phyloP scores from a whole-genome alignment of 2,329 filamentous ascomycete genomes.

The Alternaria atra region DNA sequence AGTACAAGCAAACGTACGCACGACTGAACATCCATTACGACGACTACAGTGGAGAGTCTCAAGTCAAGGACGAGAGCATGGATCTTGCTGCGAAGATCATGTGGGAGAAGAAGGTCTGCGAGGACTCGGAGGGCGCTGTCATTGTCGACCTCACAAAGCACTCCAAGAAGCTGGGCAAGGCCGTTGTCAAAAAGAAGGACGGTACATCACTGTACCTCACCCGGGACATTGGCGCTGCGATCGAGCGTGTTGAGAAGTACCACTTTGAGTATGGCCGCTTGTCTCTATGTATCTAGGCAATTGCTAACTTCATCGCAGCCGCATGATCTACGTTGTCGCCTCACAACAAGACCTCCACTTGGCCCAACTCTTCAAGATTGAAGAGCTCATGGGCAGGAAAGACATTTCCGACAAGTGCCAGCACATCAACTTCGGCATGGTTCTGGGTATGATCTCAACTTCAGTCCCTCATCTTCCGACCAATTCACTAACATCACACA shows the following conservation, averaged over 20 bases:
- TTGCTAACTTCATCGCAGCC: conserved; percentile 37
- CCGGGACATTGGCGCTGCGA: conserved; percentile 72
- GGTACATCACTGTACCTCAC: conserved; percentile 75
- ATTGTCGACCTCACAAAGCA: conserved; percentile 76
- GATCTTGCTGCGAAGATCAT: conserved; percentile 66
- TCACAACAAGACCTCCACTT: conserved; percentile 71
- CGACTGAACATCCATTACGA: conserved; percentile 72
- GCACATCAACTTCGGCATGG: conserved; percentile 73
- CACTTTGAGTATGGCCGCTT: conserved; percentile 60
- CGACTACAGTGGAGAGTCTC: conserved; percentile 74
- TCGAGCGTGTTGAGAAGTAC: conserved; percentile 69
- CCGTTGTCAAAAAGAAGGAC: conserved; percentile 72
- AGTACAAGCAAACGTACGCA: conserved; percentile 71
- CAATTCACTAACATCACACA: conserved; percentile 2
- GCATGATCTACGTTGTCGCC: conserved; percentile 74
- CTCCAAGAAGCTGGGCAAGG: conserved; percentile 72
- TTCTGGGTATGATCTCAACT: conserved; percentile 56
- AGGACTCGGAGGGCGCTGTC: conserved; percentile 71
- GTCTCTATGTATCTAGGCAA: neutral
- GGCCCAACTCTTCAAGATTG: conserved; percentile 71
- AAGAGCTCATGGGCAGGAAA: conserved; percentile 68
- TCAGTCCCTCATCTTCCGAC: neutral
- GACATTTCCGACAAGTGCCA: conserved; percentile 67
- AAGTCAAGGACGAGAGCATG: conserved; percentile 70
- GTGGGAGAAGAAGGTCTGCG: conserved; percentile 67